Base-by-base conservation (phyloP, 805 yeast species). In the Scheffersomyces ergatensis region DNA sequence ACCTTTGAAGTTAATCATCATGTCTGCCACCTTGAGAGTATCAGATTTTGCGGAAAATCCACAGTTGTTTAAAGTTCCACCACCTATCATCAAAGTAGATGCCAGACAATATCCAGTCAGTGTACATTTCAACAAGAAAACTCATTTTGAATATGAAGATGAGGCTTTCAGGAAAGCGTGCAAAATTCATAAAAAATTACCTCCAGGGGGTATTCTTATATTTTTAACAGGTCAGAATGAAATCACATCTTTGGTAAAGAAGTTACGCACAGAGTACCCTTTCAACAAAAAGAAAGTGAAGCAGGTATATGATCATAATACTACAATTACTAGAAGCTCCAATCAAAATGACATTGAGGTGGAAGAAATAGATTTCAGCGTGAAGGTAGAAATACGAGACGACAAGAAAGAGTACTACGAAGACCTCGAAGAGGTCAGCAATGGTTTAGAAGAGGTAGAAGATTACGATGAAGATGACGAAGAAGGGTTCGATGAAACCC, bases 1-100 rank as follows among this genome's bases (percentile, higher is more conserved):
- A 46, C 89, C 85, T 11, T 70, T 93, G 44, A 93, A 92, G 59
- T 64, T 93, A 43, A 77, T 93, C 20, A 83, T 93, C 52, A 93
- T 93, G 99, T 90, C 98, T 33, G 99, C 99, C 14, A 93, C 99
- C 0, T 73, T 93, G 44, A 74, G 98, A 53, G 98, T 93, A 0
- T 67, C 92, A 13, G 99, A 93, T 60, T 93, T 93, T 57, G 80
- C 96, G 38, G 95, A 89, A 53, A 93, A 93, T 60, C 58, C 63
- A 13, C 63, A 73, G 2, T 67, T 95, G 24, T 93, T 95, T 54
- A 62, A 72, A 14, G 52, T 55, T 0, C 82, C 86, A 0, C 99
- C 99, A 1, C 99, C 99, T 2, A 78, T 95, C 26, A 65, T 95
- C 27, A 84, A 84, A 49, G 89, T 93, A 12, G 92, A 86, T 38